Percentiles rank a stretch among this genome's conserved stretches.
Conservation (phyloP, 306 rosid species). For the Prunus campanulata region DNA sequence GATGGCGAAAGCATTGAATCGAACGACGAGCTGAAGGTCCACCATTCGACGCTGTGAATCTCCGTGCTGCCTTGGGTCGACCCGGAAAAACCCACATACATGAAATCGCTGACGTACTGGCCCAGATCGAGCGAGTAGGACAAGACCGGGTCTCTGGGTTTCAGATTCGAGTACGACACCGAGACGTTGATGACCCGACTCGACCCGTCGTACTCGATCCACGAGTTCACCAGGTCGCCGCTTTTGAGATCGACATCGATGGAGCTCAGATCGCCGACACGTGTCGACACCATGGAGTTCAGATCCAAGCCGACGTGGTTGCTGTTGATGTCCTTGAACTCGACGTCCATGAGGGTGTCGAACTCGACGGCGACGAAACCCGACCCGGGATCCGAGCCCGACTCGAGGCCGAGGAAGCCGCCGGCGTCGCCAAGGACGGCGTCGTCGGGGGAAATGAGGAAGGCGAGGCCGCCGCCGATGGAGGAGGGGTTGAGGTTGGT, state of each 20-base stretch:
- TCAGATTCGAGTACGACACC: slow-evolving; percentile 87
- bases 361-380: slow-evolving; percentile 83
- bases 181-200: slow-evolving; percentile 50
- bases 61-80: slow-evolving; percentile 98
- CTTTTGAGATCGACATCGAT: slow-evolving; percentile 76
- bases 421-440: slow-evolving; percentile 67
- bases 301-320: slow-evolving; percentile 96
- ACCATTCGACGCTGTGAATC: slow-evolving; percentile 79
- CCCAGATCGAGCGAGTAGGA: slow-evolving; percentile 61
- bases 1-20: slow-evolving; percentile 25
- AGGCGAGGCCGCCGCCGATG: slow-evolving; percentile 91
- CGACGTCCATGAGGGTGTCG: slow-evolving; percentile 90
- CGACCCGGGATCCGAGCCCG: slow-evolving; percentile 8
- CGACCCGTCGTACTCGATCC: slow-evolving; percentile 84
- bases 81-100: slow-evolving; percentile 95
- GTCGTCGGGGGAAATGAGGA: slow-evolving; percentile 64
- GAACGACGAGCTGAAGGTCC: slow-evolving; percentile 87
- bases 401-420: slow-evolving; percentile 63
- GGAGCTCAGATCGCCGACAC: slow-evolving; percentile 53
- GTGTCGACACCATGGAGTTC: slow-evolving; percentile 62
- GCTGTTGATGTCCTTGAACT: slow-evolving; percentile 81
- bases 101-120: slow-evolving; percentile 66
- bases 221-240: slow-evolving; percentile 73
- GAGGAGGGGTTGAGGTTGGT: slow-evolving; percentile 82
- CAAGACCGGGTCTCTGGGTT: slow-evolving; percentile 71